Evolutionary conservation across 2,329 filamentous ascomycete genomes (phyloP).

Genomic region (Colletotrichum nymphaeae): DNA sequence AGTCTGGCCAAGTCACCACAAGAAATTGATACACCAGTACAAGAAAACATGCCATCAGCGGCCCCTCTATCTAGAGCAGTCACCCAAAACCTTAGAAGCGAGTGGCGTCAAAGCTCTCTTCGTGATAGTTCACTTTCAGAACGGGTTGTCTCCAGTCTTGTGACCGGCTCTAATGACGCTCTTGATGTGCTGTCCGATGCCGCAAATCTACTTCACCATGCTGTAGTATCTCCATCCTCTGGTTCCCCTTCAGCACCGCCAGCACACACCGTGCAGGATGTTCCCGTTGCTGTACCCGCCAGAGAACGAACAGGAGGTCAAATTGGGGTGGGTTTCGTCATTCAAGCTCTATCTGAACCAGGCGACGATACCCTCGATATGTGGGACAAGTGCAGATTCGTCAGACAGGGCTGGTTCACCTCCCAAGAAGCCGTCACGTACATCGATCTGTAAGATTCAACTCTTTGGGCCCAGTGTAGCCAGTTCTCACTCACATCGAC

Average conservation of each 20-base stretch:
- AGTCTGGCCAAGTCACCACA: not conserved
- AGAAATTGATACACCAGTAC: not conserved
- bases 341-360: slow-evolving; percentile 35
- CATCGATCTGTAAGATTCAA: slow-evolving; percentile 37
- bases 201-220: not conserved
- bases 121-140: not conserved
- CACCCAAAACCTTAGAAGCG: not conserved
- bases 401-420: slow-evolving; percentile 41
- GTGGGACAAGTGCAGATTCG: slow-evolving; percentile 41
- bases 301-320: not conserved
- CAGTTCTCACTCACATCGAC: not conserved
- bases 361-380: slow-evolving; percentile 38
- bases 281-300: not conserved
- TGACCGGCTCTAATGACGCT: not conserved
- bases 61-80: not conserved
- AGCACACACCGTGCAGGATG: not conserved
- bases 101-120: not conserved
- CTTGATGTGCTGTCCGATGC: not conserved
- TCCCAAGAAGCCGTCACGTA: slow-evolving; percentile 43
- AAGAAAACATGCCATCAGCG: not conserved
- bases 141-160: not conserved
- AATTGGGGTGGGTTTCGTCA: not conserved
- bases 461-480: not conserved
- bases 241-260: not conserved
- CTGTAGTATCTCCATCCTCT: not conserved